Base-by-base conservation (phyloP, 495 filamentous ascomycete genomes). In the Penicillium arizonense region DNA sequence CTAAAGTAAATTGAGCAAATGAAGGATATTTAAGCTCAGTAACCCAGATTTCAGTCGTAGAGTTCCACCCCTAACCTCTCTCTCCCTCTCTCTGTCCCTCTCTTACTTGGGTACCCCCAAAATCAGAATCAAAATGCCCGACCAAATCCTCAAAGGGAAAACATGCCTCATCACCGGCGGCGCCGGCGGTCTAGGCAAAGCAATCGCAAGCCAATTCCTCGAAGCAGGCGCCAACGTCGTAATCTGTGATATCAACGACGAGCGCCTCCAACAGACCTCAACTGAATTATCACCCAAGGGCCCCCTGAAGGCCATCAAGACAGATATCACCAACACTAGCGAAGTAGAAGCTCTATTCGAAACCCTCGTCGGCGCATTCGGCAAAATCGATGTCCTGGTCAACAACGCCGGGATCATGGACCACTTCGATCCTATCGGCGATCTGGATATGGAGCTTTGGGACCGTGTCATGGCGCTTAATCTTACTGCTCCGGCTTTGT, bases 401-500 rank as follows among this genome's bases (percentile, higher is more conserved):
- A 77, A 75, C 56, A 77, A 77, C 45, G 73, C 72, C 14, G 72
- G 71, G 8, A 70, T 78, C 42, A 86, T 88, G 82, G 82, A 73
- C 18, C 71, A 68, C 52, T 82, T 84, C 52, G 75, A 78, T 32
- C 78, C 80, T 24, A 75, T 79, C 11, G 82, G 78, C 16, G 71
- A 74, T 30, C 59, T 78, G 47, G 73, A 75, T 38, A 71, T 70
- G 47, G 71, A 68, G 23, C 53, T 75, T 5, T 86, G 82, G 84
- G 73, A 87, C 58, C 70, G 68, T 9, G 76, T 86, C 10, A 73
- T 87, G 50, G 72, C 69, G 36, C 62, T 86, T 52, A 87, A 86
- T 59, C 68, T 86, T 12, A 85, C 79, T 28, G 84, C 80, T 0
- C 77, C 82, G 7, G 80, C 80, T 52, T 52, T 83, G 47, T 53